phyloP scores from a whole-genome alignment of 768 basidiomycete species.

The Suillus placidus region DNA sequence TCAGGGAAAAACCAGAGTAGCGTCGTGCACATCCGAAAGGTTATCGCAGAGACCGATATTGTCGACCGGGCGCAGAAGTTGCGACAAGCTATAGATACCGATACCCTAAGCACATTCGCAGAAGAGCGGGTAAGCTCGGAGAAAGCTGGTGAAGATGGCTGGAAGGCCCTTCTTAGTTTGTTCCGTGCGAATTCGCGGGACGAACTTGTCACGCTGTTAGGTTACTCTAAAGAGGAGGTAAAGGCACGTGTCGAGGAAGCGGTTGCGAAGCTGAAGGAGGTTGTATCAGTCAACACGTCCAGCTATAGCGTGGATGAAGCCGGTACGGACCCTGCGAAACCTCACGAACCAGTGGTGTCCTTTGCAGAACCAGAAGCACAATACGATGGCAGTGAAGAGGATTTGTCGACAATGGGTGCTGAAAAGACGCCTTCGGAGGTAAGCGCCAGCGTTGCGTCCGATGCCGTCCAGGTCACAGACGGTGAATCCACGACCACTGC shows the following conservation, averaged over 20 bases:
- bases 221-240: conserved; percentile 90
- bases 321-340: conserved; percentile 44
- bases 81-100: conserved; percentile 59
- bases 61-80: conserved; percentile 75
- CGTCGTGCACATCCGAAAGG: conserved; percentile 74
- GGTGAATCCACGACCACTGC: conserved; percentile 85
- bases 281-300: conserved; percentile 29
- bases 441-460: conserved; percentile 65
- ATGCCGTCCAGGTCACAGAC: conserved; percentile 62
- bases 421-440: conserved; percentile 63
- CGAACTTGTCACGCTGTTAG: conserved; percentile 86
- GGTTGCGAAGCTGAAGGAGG: conserved; percentile 69
- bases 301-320: conserved; percentile 42
- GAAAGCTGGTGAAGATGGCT: conserved; percentile 54
- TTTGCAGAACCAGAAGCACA: conserved; percentile 73
- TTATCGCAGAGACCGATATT: conserved; percentile 75
- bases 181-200: conserved; percentile 90
- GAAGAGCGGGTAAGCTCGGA: conserved; percentile 46
- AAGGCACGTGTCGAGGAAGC: conserved; percentile 79
- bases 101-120: conserved; percentile 68
- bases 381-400: conserved; percentile 34
- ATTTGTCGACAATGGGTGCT: conserved; percentile 28
- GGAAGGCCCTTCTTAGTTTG: conserved; percentile 87
- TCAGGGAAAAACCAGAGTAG: conserved; percentile 84
- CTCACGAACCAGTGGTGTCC: conserved; percentile 78